Evolutionary conservation across 257 asterid species (phyloP).

Genomic region (Ligustrum vulgare): DNA sequence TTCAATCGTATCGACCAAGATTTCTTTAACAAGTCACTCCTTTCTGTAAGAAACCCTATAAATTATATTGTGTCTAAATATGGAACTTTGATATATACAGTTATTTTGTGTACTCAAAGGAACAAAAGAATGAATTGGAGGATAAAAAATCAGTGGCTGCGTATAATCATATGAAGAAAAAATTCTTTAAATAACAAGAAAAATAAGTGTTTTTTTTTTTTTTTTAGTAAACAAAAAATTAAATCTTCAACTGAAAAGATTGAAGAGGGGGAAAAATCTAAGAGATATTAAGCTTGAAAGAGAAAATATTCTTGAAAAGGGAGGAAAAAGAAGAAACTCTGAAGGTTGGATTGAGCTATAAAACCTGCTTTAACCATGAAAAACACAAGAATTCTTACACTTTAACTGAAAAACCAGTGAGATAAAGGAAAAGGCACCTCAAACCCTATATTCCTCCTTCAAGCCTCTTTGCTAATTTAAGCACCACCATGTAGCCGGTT

Average conservation of each 20-base stretch:
- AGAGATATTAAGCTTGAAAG: not conserved
- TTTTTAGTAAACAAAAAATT: not conserved
- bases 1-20: not conserved
- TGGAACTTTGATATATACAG: not conserved
- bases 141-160: not conserved
- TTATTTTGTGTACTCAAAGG: constrained; percentile 4
- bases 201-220: too few relatives aligned
- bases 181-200: not conserved
- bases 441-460: constrained; percentile 37
- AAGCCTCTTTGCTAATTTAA: constrained; percentile 55
- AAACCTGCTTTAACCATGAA: constrained; percentile 56
- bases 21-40: not conserved
- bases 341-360: constrained; percentile 39
- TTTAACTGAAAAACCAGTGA: constrained; percentile 70
- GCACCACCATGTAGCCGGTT: constrained; percentile 38
- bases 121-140: not conserved
- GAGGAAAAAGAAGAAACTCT: constrained; percentile 21
- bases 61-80: not conserved
- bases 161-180: constrained; percentile 16
- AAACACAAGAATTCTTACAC: constrained; percentile 51
- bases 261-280: not conserved
- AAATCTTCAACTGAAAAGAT: not conserved
- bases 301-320: constrained; percentile 14
- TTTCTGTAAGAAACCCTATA: not conserved
- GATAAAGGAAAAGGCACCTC: constrained; percentile 66